Evolutionary conservation across 2,329 filamentous ascomycete species (phyloP).

Genomic region (Fusarium vanettenii): DNA sequence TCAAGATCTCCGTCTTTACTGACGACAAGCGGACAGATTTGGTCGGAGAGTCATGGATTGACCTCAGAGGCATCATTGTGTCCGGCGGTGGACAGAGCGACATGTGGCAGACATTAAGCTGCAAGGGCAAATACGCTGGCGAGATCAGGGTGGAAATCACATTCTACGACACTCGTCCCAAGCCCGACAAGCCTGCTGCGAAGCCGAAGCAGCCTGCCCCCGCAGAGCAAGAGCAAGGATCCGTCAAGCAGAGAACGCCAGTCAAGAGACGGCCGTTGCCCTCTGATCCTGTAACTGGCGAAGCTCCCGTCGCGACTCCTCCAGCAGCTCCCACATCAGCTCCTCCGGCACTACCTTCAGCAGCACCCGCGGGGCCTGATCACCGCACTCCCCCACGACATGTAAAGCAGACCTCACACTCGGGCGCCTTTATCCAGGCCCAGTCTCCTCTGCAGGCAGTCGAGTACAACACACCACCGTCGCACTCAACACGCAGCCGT

Average conservation of each 20-base stretch:
- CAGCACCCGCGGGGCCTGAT: slow-evolving; percentile 52
- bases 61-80: slow-evolving; percentile 82
- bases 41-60: slow-evolving; percentile 94
- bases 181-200: slow-evolving; percentile 74
- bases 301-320: slow-evolving; percentile 51
- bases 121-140: slow-evolving; percentile 93
- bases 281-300: slow-evolving; percentile 76
- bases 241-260: slow-evolving; percentile 64
- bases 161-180: slow-evolving; percentile 90
- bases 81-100: slow-evolving; percentile 93
- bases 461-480: slow-evolving; percentile 61
- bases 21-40: slow-evolving; percentile 98
- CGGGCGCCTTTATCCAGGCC: slow-evolving; percentile 55
- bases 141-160: slow-evolving; percentile 96
- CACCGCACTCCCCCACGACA: slow-evolving; percentile 63
- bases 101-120: slow-evolving; percentile 88
- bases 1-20: slow-evolving; percentile 97
- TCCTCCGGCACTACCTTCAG: slow-evolving; percentile 24
- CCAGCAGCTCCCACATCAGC: slow-evolving; percentile 6
- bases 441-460: slow-evolving; percentile 65
- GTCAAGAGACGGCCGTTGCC: slow-evolving; percentile 89
- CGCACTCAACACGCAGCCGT: slow-evolving; percentile 46
- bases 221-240: slow-evolving; percentile 52
- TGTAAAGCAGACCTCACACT: slow-evolving; percentile 52
- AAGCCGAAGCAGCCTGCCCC: slow-evolving; percentile 61